Percentiles rank a stretch among this genome's conserved stretches.
Evolutionary conservation across 176 grass and related monocot species (phyloP).

Genomic region (Ensete glaucum): DNA sequence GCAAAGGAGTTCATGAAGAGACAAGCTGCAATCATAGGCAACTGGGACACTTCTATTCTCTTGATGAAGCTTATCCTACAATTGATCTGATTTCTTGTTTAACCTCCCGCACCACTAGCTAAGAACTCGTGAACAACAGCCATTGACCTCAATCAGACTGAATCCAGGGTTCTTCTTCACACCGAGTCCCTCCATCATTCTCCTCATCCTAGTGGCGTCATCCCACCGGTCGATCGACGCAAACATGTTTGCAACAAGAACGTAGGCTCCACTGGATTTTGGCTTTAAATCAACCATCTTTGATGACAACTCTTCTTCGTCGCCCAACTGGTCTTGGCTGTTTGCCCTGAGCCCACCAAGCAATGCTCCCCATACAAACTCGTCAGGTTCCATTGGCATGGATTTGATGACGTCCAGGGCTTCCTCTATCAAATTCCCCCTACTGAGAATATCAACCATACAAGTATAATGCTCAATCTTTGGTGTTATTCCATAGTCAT

Average conservation of each 20-base stretch:
- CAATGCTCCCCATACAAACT: slow-evolving; percentile 12
- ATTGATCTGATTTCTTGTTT: neutral
- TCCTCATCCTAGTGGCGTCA: slow-evolving; percentile 11
- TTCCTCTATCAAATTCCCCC: slow-evolving; percentile 16
- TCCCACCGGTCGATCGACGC: slow-evolving; percentile 11
- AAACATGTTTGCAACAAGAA: slow-evolving; percentile 14
- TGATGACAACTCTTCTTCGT: neutral
- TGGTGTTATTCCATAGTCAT: slow-evolving; percentile 7
- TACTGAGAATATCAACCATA: slow-evolving; percentile 21
- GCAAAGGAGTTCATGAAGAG: slow-evolving; percentile 71
- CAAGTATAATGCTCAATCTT: slow-evolving; percentile 24
- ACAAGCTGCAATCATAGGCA: slow-evolving; percentile 63
- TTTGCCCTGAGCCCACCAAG: slow-evolving; percentile 9
- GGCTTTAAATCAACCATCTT: slow-evolving; percentile 8
- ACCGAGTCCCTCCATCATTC: slow-evolving; percentile 11
- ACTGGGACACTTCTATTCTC: slow-evolving; percentile 33
- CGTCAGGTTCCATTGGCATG: slow-evolving; percentile 20
- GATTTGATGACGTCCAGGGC: slow-evolving; percentile 10
- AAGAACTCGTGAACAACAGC: slow-evolving; percentile 13
- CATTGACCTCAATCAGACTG: slow-evolving; percentile 19
- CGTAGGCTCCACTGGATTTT: slow-evolving; percentile 10
- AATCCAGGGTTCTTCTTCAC: slow-evolving; percentile 16
- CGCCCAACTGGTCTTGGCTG: neutral
- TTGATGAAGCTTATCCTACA: slow-evolving; percentile 9
- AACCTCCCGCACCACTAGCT: neutral